Percentiles rank a stretch among this genome's conserved stretches.
These are phyloP conservation scores for Podaxis sp. DNA, from an alignment of 768 basidiomycete species.

Conservation along the genomic window DNA sequence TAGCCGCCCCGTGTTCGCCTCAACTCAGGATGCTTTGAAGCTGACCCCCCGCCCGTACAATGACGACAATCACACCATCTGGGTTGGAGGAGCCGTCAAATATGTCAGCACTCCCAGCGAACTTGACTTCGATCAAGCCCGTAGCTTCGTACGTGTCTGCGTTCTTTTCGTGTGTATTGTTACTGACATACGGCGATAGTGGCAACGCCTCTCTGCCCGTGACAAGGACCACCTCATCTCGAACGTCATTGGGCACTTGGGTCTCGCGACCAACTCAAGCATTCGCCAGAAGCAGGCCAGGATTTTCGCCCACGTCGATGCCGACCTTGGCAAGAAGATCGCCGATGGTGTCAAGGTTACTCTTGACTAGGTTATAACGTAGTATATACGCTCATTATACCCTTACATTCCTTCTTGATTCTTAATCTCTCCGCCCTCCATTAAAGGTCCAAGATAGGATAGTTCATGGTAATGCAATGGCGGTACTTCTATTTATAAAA, in stretches of 20 bases:
- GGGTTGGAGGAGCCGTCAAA: constrained; percentile 40
- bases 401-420: not conserved
- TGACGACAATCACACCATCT: constrained; percentile 39
- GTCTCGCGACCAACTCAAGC: constrained; percentile 26
- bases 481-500: too few relatives aligned
- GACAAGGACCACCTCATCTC: constrained; percentile 37
- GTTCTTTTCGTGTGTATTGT: not conserved
- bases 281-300: constrained; percentile 31
- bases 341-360: constrained; percentile 30
- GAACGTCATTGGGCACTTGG: constrained; percentile 39
- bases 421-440: not conserved
- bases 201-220: constrained; percentile 27
- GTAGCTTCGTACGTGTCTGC: constrained; percentile 26
- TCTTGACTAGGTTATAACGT: not conserved
- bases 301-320: constrained; percentile 38
- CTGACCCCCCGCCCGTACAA: constrained; percentile 33
- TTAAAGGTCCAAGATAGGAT: not conserved
- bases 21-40: constrained; percentile 33
- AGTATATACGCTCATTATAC: not conserved
- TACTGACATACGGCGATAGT: not conserved
- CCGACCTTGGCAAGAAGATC: constrained; percentile 33
- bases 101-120: constrained; percentile 34
- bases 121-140: constrained; percentile 39
- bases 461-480: too few relatives aligned
- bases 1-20: constrained; percentile 38